phyloP scores from a whole-genome alignment of 2,329 filamentous ascomycete species.

The Xylaria sp. region DNA sequence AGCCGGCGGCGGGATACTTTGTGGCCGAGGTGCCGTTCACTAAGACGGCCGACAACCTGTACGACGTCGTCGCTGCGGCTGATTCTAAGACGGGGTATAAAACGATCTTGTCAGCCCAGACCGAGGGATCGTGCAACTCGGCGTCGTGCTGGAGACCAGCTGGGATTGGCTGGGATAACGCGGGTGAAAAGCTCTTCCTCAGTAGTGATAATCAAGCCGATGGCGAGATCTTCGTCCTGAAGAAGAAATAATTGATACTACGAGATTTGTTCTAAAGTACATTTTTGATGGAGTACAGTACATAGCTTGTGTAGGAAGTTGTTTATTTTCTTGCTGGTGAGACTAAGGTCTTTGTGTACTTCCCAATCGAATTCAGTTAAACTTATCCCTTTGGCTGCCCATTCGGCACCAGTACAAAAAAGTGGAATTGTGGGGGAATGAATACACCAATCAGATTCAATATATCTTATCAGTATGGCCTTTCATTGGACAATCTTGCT shows the following conservation, averaged over 20 bases:
- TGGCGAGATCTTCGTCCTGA: constrained; percentile 57
- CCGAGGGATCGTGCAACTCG: constrained; percentile 57
- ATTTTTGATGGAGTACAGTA: not conserved
- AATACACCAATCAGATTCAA: no score
- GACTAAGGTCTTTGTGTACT: not conserved
- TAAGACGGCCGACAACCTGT: constrained; percentile 48
- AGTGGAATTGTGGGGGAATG: no score
- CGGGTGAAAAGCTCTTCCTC: constrained; percentile 62
- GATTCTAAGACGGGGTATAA: constrained; percentile 56
- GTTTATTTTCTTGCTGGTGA: not conserved
- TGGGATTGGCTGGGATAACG: constrained; percentile 54
- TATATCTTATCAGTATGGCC: no score
- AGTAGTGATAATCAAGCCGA: constrained; percentile 59
- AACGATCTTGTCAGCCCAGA: constrained; percentile 61
- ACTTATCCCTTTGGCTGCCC: no score
- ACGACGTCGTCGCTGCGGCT: constrained; percentile 47
- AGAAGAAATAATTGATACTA: constrained; percentile 38
- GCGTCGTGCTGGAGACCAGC: constrained; percentile 59
- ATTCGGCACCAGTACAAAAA: no score
- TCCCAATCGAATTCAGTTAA: not conserved
- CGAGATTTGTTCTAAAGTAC: not conserved
- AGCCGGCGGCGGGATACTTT: constrained; percentile 52
- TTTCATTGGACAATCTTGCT: no score
- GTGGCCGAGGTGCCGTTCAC: constrained; percentile 52
- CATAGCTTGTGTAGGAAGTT: not conserved